Evolutionary conservation across 148 eudicot genomes (phyloP).

Genomic region (Chenopodium formosanum): DNA sequence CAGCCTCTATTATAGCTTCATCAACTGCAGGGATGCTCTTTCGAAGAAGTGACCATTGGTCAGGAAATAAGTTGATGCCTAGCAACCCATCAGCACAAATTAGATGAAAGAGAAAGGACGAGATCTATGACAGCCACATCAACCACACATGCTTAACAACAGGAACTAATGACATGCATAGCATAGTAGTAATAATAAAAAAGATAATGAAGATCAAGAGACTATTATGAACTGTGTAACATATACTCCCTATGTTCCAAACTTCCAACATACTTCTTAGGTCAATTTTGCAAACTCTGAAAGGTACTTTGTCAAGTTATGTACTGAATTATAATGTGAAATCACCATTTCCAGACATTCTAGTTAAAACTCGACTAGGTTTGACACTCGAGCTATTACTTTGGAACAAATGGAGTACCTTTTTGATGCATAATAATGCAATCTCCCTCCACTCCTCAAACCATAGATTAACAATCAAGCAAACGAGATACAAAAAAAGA

Average conservation of each 20-base stretch:
- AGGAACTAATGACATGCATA: not conserved
- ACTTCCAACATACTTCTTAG: not conserved
- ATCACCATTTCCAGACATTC: no score
- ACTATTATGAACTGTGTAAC: no score
- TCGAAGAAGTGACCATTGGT: slow-evolving; percentile 56
- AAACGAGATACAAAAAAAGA: not conserved
- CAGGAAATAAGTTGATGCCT: slow-evolving; percentile 46
- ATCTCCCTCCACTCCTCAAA: no score
- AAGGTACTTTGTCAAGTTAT: no score
- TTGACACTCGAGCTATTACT: no score
- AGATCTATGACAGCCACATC: slow-evolving; percentile 1
- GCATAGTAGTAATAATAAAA: not conserved
- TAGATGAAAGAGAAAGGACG: slow-evolving; percentile 10
- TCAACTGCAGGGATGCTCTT: slow-evolving; percentile 54
- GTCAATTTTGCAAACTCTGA: not conserved
- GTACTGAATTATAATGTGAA: no score
- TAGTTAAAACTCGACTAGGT: no score
- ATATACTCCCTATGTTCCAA: not conserved
- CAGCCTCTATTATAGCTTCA: slow-evolving; percentile 50
- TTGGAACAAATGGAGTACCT: not conserved
- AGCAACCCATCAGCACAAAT: slow-evolving; percentile 15
- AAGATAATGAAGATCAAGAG: no score
- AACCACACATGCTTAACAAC: slow-evolving; percentile 2
- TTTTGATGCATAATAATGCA: no score
- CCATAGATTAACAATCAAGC: not conserved